Evolutionary conservation across 768 basidiomycete genomes (phyloP).

Genomic region (Boletus vinaceobasis): DNA sequence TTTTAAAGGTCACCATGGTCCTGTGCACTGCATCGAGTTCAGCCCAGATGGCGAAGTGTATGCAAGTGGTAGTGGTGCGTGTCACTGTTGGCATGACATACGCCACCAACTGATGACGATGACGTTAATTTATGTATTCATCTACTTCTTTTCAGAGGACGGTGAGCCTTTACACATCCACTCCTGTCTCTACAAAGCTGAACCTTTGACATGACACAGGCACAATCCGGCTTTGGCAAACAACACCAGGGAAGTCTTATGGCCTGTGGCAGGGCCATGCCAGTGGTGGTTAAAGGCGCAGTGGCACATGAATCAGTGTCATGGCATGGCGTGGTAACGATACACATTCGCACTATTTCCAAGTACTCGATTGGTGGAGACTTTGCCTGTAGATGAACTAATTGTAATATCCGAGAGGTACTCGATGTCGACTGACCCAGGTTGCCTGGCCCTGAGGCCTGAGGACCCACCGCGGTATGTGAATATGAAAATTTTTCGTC

Average conservation of each 20-base stretch:
- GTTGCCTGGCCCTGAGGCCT: background rate
- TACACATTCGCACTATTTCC: constrained; percentile 8
- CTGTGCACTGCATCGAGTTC: constrained; percentile 91
- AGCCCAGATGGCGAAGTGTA: constrained; percentile 98
- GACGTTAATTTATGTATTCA: constrained; percentile 4
- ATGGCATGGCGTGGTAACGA: constrained; percentile 7
- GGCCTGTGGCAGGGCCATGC: constrained; percentile 80
- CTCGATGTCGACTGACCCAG: constrained; percentile 4
- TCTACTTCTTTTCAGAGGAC: constrained; percentile 53
- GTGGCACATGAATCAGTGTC: background rate
- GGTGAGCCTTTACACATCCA: constrained; percentile 40
- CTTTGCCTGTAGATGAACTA: constrained; percentile 12
- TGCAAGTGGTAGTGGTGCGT: constrained; percentile 92
- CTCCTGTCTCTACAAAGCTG: constrained; percentile 1
- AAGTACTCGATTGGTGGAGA: constrained; percentile 8
- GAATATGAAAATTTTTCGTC: background rate
- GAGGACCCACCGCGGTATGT: background rate
- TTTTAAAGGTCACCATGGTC: constrained; percentile 95
- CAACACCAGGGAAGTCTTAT: constrained; percentile 88
- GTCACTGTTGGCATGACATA: constrained; percentile 4
- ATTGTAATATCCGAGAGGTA: constrained; percentile 17
- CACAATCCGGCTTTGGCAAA: constrained; percentile 96
- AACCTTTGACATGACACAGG: constrained; percentile 41
- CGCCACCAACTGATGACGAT: constrained; percentile 6
- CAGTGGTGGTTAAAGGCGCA: constrained; percentile 35